These are phyloP conservation scores for Citrus sinensis DNA, from an alignment of 345 rosid species.

Conservation along the genomic window DVS_A1.0 CM039169.1:2669001-2669500, in stretches of 20 bases:
- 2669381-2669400: background rate
- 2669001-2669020: constrained; percentile 53
- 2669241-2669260: background rate
- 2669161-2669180: background rate
- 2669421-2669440: background rate
- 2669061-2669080: constrained; percentile 26
- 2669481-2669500: too few relatives aligned
- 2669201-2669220: background rate
- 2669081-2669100: constrained; percentile 74
- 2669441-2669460: background rate
- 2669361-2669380: background rate
- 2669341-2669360: fast-evolving
- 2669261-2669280: background rate
- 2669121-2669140: background rate
- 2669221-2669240: too few relatives aligned
- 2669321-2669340: background rate
- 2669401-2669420: background rate
- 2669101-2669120: constrained; percentile 60
- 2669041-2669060: constrained; percentile 30
- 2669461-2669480: too few relatives aligned
- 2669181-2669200: background rate
- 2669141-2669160: background rate
- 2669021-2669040: constrained; percentile 59
- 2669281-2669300: background rate
- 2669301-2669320: background rate